Conservation (phyloP, 1,284 basidiomycete genomes). For the Farysia itapuensis region DNA sequence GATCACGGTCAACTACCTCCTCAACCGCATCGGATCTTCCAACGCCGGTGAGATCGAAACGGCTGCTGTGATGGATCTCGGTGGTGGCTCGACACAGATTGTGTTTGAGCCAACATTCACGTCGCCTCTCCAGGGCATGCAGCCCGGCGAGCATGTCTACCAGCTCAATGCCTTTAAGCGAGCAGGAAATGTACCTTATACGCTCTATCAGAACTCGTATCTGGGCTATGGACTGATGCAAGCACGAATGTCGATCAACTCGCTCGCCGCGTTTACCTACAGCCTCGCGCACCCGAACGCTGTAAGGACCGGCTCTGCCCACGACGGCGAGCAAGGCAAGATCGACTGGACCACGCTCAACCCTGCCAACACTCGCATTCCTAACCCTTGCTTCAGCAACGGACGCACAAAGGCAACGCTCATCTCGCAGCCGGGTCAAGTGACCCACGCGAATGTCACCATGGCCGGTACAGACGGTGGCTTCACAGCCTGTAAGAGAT, state of each 20-base stretch:
- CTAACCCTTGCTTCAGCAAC: conserved; percentile 79
- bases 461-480: conserved; percentile 66
- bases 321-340: conserved; percentile 13
- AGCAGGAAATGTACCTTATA: conserved; percentile 45
- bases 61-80: conserved; percentile 93
- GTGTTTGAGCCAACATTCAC: conserved; percentile 80
- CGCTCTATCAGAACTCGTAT: conserved; percentile 58
- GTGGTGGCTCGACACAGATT: conserved; percentile 95
- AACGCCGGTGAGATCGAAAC: conserved; percentile 58
- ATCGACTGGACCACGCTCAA: conserved; percentile 57
- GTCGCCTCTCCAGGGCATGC: conserved; percentile 64
- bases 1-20: conserved; percentile 90
- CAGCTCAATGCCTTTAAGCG: conserved; percentile 66
- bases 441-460: conserved; percentile 40
- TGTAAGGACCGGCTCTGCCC: conserved; percentile 23
- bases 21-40: conserved; percentile 61
- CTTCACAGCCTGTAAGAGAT: conserved; percentile 80
- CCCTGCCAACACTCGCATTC: conserved; percentile 60
- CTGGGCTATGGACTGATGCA: conserved; percentile 94
- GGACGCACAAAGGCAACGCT: conserved; percentile 71
- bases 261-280: conserved; percentile 83
- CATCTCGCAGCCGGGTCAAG: conserved; percentile 68
- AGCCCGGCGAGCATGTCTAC: conserved; percentile 91
- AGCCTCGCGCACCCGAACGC: conserved; percentile 61
- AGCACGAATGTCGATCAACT: conserved; percentile 81